These are phyloP conservation scores for Globisporangium paroecandrum DNA, from an alignment of 352 stramenopile species.

Conservation along the genomic window DNA sequence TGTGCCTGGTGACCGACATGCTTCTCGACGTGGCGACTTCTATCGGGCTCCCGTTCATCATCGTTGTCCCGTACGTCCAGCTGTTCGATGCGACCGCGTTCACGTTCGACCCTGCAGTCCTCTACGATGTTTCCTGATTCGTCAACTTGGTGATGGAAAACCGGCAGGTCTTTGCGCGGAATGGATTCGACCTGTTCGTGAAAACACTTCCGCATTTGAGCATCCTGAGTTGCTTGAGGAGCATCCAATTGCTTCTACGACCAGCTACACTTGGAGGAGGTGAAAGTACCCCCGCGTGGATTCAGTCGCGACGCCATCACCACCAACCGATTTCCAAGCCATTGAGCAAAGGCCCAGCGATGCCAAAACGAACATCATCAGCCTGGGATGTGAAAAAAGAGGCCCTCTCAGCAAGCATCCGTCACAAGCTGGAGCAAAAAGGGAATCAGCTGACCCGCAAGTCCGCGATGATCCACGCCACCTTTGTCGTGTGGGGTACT, in stretches of 20 bases:
- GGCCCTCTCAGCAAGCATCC: background rate
- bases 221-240: constrained; percentile 3
- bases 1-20: constrained; percentile 21
- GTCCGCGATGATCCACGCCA: background rate
- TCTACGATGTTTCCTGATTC: constrained; percentile 10
- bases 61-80: constrained; percentile 7
- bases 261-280: background rate
- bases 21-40: constrained; percentile 14
- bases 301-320: background rate
- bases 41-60: constrained; percentile 18
- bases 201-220: constrained; percentile 3
- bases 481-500: constrained; percentile 3
- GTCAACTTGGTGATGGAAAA: constrained; percentile 6
- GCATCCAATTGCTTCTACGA: constrained; percentile 3
- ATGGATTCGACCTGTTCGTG: background rate
- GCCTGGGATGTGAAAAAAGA: no score
- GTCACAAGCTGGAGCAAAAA: background rate
- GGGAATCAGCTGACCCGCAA: background rate
- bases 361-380: no score
- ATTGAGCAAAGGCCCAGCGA: background rate
- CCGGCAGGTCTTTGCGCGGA: constrained; percentile 6
- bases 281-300: background rate
- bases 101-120: background rate
- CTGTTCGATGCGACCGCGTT: background rate
- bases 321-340: background rate